A percentile compares a stretch with the other conserved stretches of the same genome.
Conservation (phyloP, 305 asterid genomes). For the Solanum hybrid region DNA sequence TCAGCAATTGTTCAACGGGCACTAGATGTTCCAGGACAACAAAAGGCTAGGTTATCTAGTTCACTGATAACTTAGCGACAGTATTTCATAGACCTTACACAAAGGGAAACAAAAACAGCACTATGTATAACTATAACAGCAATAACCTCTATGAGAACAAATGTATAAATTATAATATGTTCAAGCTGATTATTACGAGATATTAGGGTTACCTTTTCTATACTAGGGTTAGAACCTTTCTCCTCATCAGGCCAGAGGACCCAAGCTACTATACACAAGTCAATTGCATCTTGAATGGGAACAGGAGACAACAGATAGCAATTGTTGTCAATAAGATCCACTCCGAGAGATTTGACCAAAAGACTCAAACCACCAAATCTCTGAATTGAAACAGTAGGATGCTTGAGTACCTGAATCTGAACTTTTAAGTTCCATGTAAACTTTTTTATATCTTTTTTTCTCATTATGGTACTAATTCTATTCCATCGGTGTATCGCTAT, state of each 20-base stretch:
- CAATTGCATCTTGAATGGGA: slow-evolving; percentile 50
- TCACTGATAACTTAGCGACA: background rate
- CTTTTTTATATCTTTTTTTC: slow-evolving; percentile 53
- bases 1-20: background rate
- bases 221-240: slow-evolving; percentile 70
- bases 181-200: background rate
- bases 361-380: slow-evolving; percentile 43
- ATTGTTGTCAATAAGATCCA: slow-evolving; percentile 59
- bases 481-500: slow-evolving; percentile 72
- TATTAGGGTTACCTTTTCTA: slow-evolving; percentile 65
- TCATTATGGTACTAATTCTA: slow-evolving; percentile 59
- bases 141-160: background rate
- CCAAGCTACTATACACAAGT: slow-evolving; percentile 74
- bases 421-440: slow-evolving; percentile 79
- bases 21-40: background rate
- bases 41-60: background rate
- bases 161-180: background rate
- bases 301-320: slow-evolving; percentile 53
- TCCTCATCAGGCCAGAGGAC: slow-evolving; percentile 96
- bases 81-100: background rate
- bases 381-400: slow-evolving; percentile 66
- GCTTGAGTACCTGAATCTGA: slow-evolving; percentile 84
- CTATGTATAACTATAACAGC: background rate
- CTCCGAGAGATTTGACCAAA: slow-evolving; percentile 55
- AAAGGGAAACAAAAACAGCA: background rate